Conservation (phyloP, 805 yeast genomes). For the Candida ovalis region DNA sequence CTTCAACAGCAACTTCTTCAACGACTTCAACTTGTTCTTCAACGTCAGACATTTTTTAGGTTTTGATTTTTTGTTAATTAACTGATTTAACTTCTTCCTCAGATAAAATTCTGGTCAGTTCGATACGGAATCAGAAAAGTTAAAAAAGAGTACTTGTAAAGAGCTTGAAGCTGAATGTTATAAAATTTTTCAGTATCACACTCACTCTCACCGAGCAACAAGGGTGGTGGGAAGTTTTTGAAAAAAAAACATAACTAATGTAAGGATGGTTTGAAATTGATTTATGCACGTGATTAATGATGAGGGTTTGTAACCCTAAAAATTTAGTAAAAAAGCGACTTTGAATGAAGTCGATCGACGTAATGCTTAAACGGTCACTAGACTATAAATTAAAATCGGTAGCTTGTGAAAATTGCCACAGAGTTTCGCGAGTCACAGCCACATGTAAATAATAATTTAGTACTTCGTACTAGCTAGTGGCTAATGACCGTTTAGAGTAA, state of each 20-base stretch:
- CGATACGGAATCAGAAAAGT: slow-evolving; percentile 1
- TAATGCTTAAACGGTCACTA: too few species aligned
- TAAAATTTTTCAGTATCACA: slow-evolving; percentile 1
- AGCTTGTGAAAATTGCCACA: too few species aligned
- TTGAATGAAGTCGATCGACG: too few species aligned
- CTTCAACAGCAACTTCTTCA: slow-evolving; percentile 74
- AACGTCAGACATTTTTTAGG: slow-evolving; percentile 79
- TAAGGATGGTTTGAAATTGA: neutral
- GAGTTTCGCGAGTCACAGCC: too few species aligned
- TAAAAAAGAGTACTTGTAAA: neutral
- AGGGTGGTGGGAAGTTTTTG: neutral
- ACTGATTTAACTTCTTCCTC: slow-evolving; percentile 37
- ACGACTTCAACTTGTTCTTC: slow-evolving; percentile 94
- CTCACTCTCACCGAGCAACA: too few species aligned
- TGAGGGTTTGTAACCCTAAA: slow-evolving; percentile 11
- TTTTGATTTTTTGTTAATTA: neutral
- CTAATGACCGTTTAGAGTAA: too few species aligned
- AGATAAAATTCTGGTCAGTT: slow-evolving; percentile 37
- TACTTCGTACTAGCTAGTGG: too few species aligned
- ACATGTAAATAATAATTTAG: too few species aligned
- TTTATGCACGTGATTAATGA: slow-evolving; percentile 11
- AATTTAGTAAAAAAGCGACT: too few species aligned
- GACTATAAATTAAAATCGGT: too few species aligned
- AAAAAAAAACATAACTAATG: neutral
- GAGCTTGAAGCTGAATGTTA: neutral